Conservation (phyloP, 352 stramenopile genomes). For the Phytophthora cactorum region DNA sequence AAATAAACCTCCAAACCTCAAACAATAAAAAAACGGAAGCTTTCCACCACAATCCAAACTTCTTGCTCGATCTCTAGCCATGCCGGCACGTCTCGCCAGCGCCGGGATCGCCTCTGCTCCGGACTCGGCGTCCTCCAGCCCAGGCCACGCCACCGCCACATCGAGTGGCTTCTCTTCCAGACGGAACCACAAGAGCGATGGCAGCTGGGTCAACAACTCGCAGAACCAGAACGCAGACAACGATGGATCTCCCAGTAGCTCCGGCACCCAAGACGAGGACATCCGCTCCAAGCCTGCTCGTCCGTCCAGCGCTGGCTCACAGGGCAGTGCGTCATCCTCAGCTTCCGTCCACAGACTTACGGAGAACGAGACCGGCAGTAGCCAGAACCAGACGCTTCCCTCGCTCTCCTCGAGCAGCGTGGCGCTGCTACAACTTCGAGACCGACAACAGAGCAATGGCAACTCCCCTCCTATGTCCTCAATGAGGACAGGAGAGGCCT, state of each 20-base stretch:
- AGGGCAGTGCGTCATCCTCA: constrained; percentile 7
- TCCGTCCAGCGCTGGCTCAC: constrained; percentile 15
- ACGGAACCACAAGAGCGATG: constrained; percentile 9
- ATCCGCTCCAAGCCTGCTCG: constrained; percentile 21
- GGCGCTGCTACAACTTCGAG: constrained; percentile 35
- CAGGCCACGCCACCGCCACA: constrained; percentile 4
- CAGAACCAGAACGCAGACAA: constrained; percentile 18
- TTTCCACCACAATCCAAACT: constrained; percentile 5
- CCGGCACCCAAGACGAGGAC: constrained; percentile 40
- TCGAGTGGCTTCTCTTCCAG: constrained; percentile 50
- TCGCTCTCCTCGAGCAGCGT: constrained; percentile 56
- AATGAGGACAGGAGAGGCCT: not conserved
- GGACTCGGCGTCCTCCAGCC: constrained; percentile 6
- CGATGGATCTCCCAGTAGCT: constrained; percentile 23
- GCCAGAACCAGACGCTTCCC: constrained; percentile 31
- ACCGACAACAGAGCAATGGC: constrained; percentile 10
- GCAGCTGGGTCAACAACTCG: constrained; percentile 23
- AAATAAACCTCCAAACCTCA: not conserved
- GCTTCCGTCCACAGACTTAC: constrained; percentile 1
- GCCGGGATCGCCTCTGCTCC: not conserved
- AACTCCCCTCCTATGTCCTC: not conserved
- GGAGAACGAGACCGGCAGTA: not conserved
- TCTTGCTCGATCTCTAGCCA: not conserved
- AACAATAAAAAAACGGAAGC: constrained; percentile 11
- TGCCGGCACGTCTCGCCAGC: not conserved